Evolutionary conservation across 2,329 filamentous ascomycete species (phyloP), one percentile per base, ranked within the genome.

Genomic region (Cucurbitaria berberidis): DNA sequence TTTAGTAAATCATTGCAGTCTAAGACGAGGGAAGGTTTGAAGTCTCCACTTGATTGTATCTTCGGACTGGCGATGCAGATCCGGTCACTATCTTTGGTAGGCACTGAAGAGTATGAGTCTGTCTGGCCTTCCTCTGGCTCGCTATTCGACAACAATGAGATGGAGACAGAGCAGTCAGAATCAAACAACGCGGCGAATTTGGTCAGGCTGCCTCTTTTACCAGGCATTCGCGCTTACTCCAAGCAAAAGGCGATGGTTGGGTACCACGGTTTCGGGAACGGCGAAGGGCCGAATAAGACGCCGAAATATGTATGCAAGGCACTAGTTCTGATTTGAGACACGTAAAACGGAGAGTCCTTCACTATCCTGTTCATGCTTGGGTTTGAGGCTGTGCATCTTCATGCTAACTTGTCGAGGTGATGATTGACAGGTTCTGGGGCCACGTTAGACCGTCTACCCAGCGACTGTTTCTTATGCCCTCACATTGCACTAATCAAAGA

Each of bases 151-250:
- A 18, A 26, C 11, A 39, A 26, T 10, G 35, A 39, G 2, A 48
- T 48, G 45, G 34, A 48, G 21, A 11, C 21, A 18, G 21, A 19
- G 32, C 16, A 5, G 13, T 13, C 34, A 18, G 9, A 9, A 2
- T 15, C 26, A 16, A 21, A 6, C 5, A 39, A 2, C n/a, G 15
- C 3, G 10, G 34, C 9, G 18, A 4, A 29, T 26, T 9, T 19
- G 9, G 35, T 48, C 9, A 39, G n/a, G 35, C 34, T 48, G 21
- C 32, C 45, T 40, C 34, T 48, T 19, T 39, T 13, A 40, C 45
- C 45, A 30, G 45, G 45, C 15, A 21, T 48, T 18, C 32, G 32
- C 1, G 34, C 22, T 18, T 48, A 18, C 26, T n/a, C 34, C 22
- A 48, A 30, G 34, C 16, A 27, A 16, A 40, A 29, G 15, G 21